Evolutionary conservation across 2,329 filamentous ascomycete genomes (phyloP), one percentile per base, ranked within the genome.

Genomic region (Aphanoascus verrucosus): DNA sequence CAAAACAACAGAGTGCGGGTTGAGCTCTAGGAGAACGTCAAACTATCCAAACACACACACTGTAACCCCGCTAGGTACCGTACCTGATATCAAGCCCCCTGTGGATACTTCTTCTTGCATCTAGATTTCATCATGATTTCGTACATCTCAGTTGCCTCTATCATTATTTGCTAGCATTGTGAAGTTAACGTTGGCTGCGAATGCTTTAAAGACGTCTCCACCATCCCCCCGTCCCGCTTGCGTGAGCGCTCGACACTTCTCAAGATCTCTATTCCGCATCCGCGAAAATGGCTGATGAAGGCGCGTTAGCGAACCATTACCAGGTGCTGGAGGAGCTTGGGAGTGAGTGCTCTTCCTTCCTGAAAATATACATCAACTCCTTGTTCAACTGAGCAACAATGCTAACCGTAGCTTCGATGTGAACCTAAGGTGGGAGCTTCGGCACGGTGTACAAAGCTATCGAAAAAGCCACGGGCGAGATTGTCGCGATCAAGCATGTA

Each of bases 381-480:
- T n/a, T n/a, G n/a, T n/a, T n/a, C 44, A 43, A 44, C 23, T 49
- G 51, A n/a, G 19, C 42, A 7, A 14, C 31, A 45, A 6, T 23
- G 12, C 34, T 35, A 17, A 37, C 38, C 8, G 12, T 52, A 5
- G 38, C 40, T 15, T 42, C 17, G 55, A 14, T 20, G 34, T 54
- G 57, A 58, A 58, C 61, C 34, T 37, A 42, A 94, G 88, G 88
- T 70, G 91, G 91, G 55, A 96, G 90, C 69, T 98, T 98, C 69
- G 93, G 93, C 54, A 83, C 91, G 43, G 93, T 98, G 32, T 98
- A 94, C 78, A 96, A 96, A 70, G 93, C 89, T 49, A 90, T 96
- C 65, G 89, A 97, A 64, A 88, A 84, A 67, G 76, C 82, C 28
- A 96, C 91, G 0, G 91, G 91, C 59, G 89, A 96, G 64, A 85